Conservation (phyloP, 2,329 filamentous ascomycete species). For the Cercospora zeina region DNA sequence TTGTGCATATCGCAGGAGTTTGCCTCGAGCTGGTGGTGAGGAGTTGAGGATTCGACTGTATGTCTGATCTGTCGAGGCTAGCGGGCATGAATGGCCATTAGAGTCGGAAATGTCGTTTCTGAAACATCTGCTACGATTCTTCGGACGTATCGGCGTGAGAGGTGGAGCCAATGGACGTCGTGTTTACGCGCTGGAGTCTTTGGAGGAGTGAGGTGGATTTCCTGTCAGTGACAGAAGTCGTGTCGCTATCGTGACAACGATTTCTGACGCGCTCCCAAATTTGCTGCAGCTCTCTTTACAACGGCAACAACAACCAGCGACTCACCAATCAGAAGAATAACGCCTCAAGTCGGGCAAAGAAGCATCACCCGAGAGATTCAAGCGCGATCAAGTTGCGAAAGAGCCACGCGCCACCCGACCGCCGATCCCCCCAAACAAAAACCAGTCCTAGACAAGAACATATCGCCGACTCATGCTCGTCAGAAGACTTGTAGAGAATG, state of each 20-base stretch:
- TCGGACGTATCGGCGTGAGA: slow-evolving; percentile 7
- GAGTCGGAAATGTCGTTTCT: slow-evolving; percentile 3
- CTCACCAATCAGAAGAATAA: background rate
- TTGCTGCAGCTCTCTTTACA: background rate
- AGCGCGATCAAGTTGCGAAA: background rate
- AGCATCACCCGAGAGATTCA: background rate
- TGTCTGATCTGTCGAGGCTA: slow-evolving; percentile 4
- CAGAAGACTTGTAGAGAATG: background rate
- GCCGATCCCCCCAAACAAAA: background rate
- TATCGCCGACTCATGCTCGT: background rate
- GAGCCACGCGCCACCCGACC: background rate
- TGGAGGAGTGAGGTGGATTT: background rate
- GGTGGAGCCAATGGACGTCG: slow-evolving; percentile 14
- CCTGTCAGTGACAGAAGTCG: background rate
- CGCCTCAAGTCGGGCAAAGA: background rate
- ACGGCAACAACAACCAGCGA: background rate
- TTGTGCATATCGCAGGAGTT: background rate
- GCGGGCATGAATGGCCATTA: slow-evolving; percentile 11
- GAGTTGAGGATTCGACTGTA: background rate
- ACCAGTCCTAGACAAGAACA: background rate
- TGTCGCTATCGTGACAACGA: background rate
- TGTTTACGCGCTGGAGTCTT: slow-evolving; percentile 12
- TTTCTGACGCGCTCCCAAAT: background rate
- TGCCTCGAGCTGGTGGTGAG: background rate
- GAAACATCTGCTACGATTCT: slow-evolving; percentile 19